phyloP scores from a whole-genome alignment of 192 early-diverging fungal genomes.

The Backusella parvicylindrica region DNA sequence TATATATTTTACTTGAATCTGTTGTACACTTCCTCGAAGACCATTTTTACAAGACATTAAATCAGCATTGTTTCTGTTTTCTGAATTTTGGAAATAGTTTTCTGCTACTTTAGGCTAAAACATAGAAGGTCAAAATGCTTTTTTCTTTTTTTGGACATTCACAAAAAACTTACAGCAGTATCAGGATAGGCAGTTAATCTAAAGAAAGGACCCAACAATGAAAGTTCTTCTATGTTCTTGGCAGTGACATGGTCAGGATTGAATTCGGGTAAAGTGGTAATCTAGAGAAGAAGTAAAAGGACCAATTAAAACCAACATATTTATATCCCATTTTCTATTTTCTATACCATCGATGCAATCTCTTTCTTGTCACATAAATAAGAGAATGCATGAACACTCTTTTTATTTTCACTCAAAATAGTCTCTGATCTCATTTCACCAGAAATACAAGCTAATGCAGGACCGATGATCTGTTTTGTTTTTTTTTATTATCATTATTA shows the following conservation, averaged over 20 bases:
- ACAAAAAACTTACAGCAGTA: conserved; percentile 42
- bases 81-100: conserved; percentile 46
- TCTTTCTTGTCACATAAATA: conserved; percentile 53
- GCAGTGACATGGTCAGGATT: conserved; percentile 53
- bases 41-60: conserved; percentile 50
- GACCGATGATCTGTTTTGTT: conserved; percentile 48
- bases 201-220: conserved; percentile 79
- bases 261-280: conserved; percentile 43
- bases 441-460: conserved; percentile 47
- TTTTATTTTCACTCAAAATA: conserved; percentile 48
- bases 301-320: too few relatives aligned
- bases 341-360: conserved; percentile 49
- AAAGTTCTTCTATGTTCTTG: conserved; percentile 52
- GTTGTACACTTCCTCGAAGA: conserved; percentile 57
- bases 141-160: too few relatives aligned
- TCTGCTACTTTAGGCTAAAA: conserved; percentile 44
- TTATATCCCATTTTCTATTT: too few relatives aligned
- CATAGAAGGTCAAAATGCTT: too few relatives aligned
- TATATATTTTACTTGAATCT: conserved; percentile 49
- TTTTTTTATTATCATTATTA: background rate
- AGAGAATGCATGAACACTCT: conserved; percentile 48
- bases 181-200: conserved; percentile 48
- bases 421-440: conserved; percentile 41
- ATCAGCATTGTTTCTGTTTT: conserved; percentile 49
- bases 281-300: too few relatives aligned